A percentile compares a stretch with the other conserved stretches of the same genome.
Evolutionary conservation across 1,284 basidiomycete genomes (phyloP).

Genomic region (Apiotrichum gracile): DNA sequence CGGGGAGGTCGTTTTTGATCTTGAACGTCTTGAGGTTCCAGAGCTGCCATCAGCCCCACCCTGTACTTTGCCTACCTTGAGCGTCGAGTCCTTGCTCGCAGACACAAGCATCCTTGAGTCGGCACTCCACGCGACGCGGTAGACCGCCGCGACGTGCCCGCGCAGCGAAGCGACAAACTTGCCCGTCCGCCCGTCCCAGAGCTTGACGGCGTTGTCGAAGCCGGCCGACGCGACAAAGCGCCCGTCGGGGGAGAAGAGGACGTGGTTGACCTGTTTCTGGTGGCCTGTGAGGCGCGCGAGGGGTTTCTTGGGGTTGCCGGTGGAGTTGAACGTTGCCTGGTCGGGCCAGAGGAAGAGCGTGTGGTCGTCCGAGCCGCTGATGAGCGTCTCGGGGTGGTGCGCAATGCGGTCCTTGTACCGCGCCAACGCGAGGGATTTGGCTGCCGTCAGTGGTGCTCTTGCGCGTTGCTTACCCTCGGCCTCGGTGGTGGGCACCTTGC

Average conservation of each 20-base stretch:
- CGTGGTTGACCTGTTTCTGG: slow-evolving; percentile 92
- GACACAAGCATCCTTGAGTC: slow-evolving; percentile 87
- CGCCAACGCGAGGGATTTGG: slow-evolving; percentile 64
- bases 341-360: slow-evolving; percentile 86
- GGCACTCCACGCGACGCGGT: slow-evolving; percentile 89
- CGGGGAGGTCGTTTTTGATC: slow-evolving; percentile 85
- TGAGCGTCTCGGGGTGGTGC: slow-evolving; percentile 71
- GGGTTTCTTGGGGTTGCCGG: slow-evolving; percentile 63
- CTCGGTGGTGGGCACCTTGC: slow-evolving; percentile 66
- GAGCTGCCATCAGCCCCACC: too few relatives aligned
- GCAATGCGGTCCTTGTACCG: slow-evolving; percentile 67
- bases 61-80: slow-evolving; percentile 72
- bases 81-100: slow-evolving; percentile 90
- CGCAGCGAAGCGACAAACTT: slow-evolving; percentile 84
- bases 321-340: slow-evolving; percentile 51
- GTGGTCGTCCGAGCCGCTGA: slow-evolving; percentile 91
- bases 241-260: slow-evolving; percentile 92
- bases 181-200: slow-evolving; percentile 91
- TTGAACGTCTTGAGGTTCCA: slow-evolving; percentile 95
- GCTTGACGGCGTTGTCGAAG: slow-evolving; percentile 84
- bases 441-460: background rate
- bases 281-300: slow-evolving; percentile 85
- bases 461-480: slow-evolving; percentile 54
- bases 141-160: slow-evolving; percentile 91
- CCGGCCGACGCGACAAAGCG: slow-evolving; percentile 83